Percentiles rank a stretch among this genome's conserved stretches.
These are phyloP conservation scores for Pterocarpus santalinus DNA, from an alignment of 306 rosid species.

Conservation along the genomic window DNA sequence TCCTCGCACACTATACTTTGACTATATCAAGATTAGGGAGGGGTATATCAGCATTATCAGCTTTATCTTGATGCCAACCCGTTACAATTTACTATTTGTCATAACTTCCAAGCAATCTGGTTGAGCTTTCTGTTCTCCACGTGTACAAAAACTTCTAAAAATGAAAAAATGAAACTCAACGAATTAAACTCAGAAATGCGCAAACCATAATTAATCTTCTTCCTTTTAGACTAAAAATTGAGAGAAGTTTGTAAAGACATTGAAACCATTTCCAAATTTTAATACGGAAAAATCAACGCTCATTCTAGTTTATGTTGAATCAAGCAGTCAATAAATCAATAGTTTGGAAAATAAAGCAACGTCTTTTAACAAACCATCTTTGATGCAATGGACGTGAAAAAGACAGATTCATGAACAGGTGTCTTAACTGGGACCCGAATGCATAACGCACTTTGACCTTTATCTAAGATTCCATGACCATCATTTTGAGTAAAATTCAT, in stretches of 20 bases:
- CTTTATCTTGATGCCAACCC: too few species aligned
- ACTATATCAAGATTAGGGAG: too few species aligned
- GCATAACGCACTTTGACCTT: not conserved
- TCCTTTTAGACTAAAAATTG: not conserved
- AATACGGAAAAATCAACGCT: not conserved
- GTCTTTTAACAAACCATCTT: conserved; percentile 1
- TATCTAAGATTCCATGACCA: not conserved
- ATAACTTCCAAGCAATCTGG: too few species aligned
- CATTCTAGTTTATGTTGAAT: not conserved
- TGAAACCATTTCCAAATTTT: not conserved
- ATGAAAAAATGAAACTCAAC: too few species aligned
- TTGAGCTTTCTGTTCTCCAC: too few species aligned
- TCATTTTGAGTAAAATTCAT: not conserved
- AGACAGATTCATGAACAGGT: not conserved
- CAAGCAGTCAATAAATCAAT: conserved; percentile 8
- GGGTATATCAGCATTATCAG: too few species aligned
- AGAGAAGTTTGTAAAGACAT: not conserved
- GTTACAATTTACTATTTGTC: too few species aligned
- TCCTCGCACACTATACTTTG: too few species aligned
- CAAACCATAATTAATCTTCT: too few species aligned
- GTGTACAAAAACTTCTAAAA: too few species aligned
- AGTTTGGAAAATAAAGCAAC: not conserved
- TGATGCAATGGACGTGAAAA: not conserved
- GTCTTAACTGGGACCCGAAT: conserved; percentile 27
- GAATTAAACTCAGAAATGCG: too few species aligned